Percentiles rank a stretch among this genome's conserved stretches.
Conservation (phyloP, 148 eudicot species). For the Arbutus unedo region DNA sequence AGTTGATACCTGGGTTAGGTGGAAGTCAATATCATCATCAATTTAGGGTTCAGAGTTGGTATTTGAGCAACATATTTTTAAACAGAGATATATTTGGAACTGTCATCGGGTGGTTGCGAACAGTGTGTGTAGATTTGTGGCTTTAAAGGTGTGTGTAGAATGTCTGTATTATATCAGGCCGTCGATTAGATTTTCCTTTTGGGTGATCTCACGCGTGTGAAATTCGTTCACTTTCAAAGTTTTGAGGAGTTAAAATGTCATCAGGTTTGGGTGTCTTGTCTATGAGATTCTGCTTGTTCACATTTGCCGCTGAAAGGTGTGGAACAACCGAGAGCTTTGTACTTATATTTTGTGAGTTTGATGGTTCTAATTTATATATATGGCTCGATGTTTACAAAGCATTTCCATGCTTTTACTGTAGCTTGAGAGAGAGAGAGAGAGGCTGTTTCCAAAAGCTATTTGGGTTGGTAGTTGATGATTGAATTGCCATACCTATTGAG, state of each 20-base stretch:
- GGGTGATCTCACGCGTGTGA: neutral
- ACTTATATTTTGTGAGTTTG: neutral
- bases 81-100: no score
- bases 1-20: neutral
- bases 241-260: neutral
- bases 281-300: neutral
- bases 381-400: no score
- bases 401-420: neutral
- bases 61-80: neutral
- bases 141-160: no score
- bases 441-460: neutral
- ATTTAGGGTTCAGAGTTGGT: neutral
- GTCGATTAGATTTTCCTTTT: neutral
- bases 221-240: neutral
- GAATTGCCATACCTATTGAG: neutral
- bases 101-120: no score
- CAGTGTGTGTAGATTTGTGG: no score
- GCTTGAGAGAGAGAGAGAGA: neutral
- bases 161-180: neutral
- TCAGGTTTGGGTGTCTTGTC: neutral
- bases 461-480: conserved; percentile 5
- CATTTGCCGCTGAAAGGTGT: neutral
- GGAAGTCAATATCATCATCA: neutral
- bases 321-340: neutral
- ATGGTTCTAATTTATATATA: neutral